Evolutionary conservation across 2,329 filamentous ascomycete species (phyloP).

Genomic region (Boeremia lycopersici): DNA sequence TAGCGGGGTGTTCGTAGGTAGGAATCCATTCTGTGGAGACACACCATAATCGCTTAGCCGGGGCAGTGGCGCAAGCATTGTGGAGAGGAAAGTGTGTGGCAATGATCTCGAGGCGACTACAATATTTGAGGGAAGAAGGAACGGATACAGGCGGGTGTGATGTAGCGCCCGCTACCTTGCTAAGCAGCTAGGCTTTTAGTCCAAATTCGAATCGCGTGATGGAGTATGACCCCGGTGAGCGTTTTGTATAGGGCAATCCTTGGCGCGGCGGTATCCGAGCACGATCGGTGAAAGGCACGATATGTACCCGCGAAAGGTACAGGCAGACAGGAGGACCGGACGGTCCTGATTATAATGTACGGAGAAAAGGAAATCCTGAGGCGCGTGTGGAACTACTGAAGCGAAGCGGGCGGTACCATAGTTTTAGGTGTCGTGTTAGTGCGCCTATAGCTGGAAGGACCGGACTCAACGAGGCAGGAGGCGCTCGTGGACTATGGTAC

Average conservation of each 20-base stretch:
- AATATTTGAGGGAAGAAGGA: conserved; percentile 3
- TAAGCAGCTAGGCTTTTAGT: conserved; percentile 10
- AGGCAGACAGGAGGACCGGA: background rate
- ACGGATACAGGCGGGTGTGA: conserved; percentile 12
- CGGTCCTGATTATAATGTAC: conserved; percentile 6
- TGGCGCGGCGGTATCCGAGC: conserved; percentile 3
- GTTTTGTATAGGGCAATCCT: conserved; percentile 8
- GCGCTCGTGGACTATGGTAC: background rate
- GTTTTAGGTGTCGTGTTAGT: conserved; percentile 14
- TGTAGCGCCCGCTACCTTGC: conserved; percentile 14
- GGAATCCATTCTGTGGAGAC: conserved; percentile 81
- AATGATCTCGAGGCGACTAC: background rate
- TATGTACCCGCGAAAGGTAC: background rate
- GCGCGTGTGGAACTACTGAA: conserved; percentile 15
- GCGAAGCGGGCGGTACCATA: conserved; percentile 15
- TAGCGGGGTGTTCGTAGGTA: conserved; percentile 80
- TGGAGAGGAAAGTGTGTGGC: background rate
- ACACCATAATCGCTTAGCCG: conserved; percentile 77
- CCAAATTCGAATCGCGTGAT: conserved; percentile 4
- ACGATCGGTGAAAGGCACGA: background rate
- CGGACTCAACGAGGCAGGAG: conserved; percentile 3
- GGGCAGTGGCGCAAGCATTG: conserved; percentile 53
- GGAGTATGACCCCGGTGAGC: background rate
- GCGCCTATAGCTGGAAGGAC: conserved; percentile 1
- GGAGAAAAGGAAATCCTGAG: conserved; percentile 14